Evolutionary conservation across 257 asterid genomes (phyloP).

Genomic region (Sherardia arvensis): DNA sequence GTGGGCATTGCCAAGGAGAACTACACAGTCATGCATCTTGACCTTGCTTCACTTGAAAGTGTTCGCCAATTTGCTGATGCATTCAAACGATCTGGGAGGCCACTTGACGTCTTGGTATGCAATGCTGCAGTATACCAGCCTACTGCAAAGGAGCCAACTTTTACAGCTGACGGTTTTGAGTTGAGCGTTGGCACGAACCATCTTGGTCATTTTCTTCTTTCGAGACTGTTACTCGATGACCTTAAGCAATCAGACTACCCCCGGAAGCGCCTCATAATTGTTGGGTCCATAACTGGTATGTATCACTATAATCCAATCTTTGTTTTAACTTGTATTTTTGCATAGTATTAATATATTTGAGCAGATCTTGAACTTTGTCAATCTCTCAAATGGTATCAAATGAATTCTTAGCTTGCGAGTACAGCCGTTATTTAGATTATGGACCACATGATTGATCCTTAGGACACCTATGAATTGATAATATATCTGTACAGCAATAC

Average conservation of each 20-base stretch:
- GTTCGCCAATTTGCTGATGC: conserved; percentile 72
- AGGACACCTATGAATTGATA: no score
- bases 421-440: not conserved
- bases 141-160: conserved; percentile 77
- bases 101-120: conserved; percentile 71
- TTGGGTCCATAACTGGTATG: conserved; percentile 86
- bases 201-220: conserved; percentile 69
- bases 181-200: conserved; percentile 80
- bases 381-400: not conserved
- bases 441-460: not conserved
- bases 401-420: not conserved
- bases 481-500: not conserved
- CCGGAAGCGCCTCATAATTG: conserved; percentile 58
- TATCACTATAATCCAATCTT: not conserved
- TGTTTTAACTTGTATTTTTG: not conserved
- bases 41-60: conserved; percentile 78
- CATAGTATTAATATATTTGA: not conserved
- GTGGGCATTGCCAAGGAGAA: conserved; percentile 59
- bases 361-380: no score
- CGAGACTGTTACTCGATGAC: conserved; percentile 60
- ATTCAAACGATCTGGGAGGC: conserved; percentile 44
- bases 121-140: conserved; percentile 82
- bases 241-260: conserved; percentile 54
- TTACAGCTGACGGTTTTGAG: conserved; percentile 76
- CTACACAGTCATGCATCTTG: conserved; percentile 72